Evolutionary conservation across 805 yeast species (phyloP), one percentile per base, ranked within the genome.

Genomic region (Saccharomycopsis sp.): DNA sequence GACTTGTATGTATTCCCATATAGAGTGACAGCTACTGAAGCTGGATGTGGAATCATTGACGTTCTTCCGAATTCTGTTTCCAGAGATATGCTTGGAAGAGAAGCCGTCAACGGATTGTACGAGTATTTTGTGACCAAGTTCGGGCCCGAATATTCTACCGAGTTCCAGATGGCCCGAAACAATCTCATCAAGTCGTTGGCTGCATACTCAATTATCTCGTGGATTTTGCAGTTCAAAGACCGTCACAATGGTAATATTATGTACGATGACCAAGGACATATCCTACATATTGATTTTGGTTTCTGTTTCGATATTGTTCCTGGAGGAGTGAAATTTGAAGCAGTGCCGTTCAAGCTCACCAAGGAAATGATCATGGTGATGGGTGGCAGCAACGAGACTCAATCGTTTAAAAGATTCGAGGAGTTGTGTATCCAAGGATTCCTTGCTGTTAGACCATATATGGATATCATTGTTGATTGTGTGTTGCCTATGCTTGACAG

Each of bases 41-140:
- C 99, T 0, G 99, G 99, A 0, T 92, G 98, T 75, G 99, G 99
- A 72, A 96, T 94, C 51, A 94, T 94, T 74, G 99, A 96, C 70
- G 99, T 96, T 35, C 78, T 94, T 64, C 99, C 99, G 38, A 89
- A 93, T 69, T 87, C 97, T 3, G 86, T 90, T 25, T 90, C 97
- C 50, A 84, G 99, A 74, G 99, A 94, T 73, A 93, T 94, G 98
- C 79, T 94, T 56, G 99, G 99, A 49, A 83, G 99, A 68, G 99
- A 94, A 69, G 99, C 99, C 0, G 99, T 94, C 25, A 94, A 94
- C 72, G 99, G 98, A 1, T 77, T 94, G 57, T 91, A 89, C 69
- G 97, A 93, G 68, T 94, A 93, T 73, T 94, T 86, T 73, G 83
- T 84, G 51, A 84, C 94, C 62, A 94, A 92, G 70, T 91, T 90